Evolutionary conservation across 495 filamentous ascomycete genomes (phyloP), one percentile per base, ranked within the genome.

Genomic region (Neurospora tetrasperma): DNA sequence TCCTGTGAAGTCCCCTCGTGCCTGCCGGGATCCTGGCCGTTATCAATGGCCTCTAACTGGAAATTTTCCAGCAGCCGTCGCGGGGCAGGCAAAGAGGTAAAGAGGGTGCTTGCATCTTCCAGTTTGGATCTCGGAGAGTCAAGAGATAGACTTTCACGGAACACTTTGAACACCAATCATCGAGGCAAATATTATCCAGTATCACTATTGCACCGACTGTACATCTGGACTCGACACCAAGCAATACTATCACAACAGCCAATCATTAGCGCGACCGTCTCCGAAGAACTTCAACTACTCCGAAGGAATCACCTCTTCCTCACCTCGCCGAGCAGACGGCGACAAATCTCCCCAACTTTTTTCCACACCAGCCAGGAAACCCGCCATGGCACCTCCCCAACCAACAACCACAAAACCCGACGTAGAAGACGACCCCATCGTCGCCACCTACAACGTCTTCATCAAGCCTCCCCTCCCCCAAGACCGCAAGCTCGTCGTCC

Each of bases 361-460:
- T 38, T 4, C 27, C n/a, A 9, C 14, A 35, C 27, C 38, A 31
- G 41, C 9, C 14, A 31, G 38, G n/a, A 27, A 7, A 4, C 35
- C 23, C 11, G 12, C 69, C 10, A 62, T 62, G 70, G 42, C 70
- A 35, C 9, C 70, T 39, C 14, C 9, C 39, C 39, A 40, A n/a
- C 43, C 70, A 73, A 76, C 27, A 16, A 35, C 54, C 23, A 62
- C 54, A 62, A 62, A 62, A 2, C 12, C 35, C 46, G 3, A 9
- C 46, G 78, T 79, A 59, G 83, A 84, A 39, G 74, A 79, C 14
- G 84, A 86, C 75, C 85, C 85, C 69, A 78, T 86, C 70, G 76
- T 85, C 62, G 81, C 83, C n/a, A 82, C 76, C 78, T 86, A 84
- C 82, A 76, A 79, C 68, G 79, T 86, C 70, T 84, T 84, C 80